Evolutionary conservation across 2,329 filamentous ascomycete species (phyloP), one percentile per base, ranked within the genome.

Genomic region (Verticillium longisporum): DNA sequence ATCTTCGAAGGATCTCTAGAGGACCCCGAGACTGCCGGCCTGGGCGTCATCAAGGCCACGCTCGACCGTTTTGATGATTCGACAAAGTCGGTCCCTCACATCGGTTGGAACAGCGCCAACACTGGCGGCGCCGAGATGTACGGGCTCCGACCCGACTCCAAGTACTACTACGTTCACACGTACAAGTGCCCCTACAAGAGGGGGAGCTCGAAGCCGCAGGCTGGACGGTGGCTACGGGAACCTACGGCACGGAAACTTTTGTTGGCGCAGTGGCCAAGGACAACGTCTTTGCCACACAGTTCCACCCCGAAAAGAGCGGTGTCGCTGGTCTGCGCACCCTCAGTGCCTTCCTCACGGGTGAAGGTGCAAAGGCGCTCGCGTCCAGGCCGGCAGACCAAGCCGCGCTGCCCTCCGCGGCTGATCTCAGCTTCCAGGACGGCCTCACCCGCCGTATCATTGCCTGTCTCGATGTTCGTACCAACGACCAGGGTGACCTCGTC

Each of bases 81-180:
- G 36, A 79, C 84, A 69, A 98, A 98, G 78, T 88, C 92, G 41
- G 96, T 99, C n/a, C 95, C 95, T 45, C 96, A 99, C 77, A 99
- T 99, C 74, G 95, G 95, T 60, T 99, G 95, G 95, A 99, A 99
- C 76, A 92, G 88, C 67, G 95, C 96, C 55, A 88, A 88, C 68
- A 86, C 88, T 1, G 77, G 69, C 63, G 78, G 74, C 63, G 75
- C 71, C 61, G 73, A 72, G 67, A 83, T 98, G 61, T 97, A 94
- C 74, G 92, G 90, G 61, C 77, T 99, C 60, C 80, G 84, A 33
- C 88, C 91, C 0, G 82, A 83, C 59, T 96, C 91, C 71, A 99
- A 98, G 75, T 99, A 99, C 80, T 99, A 99, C 78, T 99, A 99
- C 72, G 94, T 99, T 61, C 95, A 99, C 80, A 93, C 92, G 2